phyloP scores from a whole-genome alignment of 2,329 filamentous ascomycete genomes.

The Penicillium verrucosum region DNA sequence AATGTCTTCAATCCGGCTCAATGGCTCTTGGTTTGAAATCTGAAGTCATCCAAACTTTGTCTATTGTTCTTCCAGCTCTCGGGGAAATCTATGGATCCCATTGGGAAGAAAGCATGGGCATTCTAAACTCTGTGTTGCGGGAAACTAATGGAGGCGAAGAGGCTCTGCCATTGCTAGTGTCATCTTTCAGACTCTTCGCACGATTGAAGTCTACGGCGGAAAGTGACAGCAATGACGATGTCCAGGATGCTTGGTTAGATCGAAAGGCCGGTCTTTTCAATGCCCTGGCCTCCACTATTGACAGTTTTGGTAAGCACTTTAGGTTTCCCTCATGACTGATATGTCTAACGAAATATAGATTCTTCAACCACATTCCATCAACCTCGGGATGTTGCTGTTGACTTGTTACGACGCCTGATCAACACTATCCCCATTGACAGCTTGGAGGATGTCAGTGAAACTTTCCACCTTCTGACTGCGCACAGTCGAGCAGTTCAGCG shows the following conservation, averaged over 20 bases:
- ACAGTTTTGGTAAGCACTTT: conserved; percentile 37
- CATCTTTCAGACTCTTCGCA: conserved; percentile 68
- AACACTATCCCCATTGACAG: conserved; percentile 60
- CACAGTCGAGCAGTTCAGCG: conserved; percentile 73
- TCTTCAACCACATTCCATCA: conserved; percentile 56
- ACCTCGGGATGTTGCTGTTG: conserved; percentile 71
- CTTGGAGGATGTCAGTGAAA: conserved; percentile 61
- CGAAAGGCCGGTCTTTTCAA: conserved; percentile 60
- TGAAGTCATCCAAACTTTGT: conserved; percentile 45
- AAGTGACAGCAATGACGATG: conserved; percentile 78
- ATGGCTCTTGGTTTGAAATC: conserved; percentile 39
- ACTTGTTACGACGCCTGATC: conserved; percentile 67
- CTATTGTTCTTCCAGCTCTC: conserved; percentile 66
- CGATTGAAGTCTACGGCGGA: conserved; percentile 57
- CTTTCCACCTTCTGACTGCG: conserved; percentile 74
- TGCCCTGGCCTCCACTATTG: conserved; percentile 43
- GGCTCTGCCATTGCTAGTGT: conserved; percentile 62
- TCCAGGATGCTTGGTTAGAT: conserved; percentile 69
- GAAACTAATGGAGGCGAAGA: conserved; percentile 48
- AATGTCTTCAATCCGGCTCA: conserved; percentile 64
- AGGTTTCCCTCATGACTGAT: not conserved
- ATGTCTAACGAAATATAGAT: conserved; percentile 30
- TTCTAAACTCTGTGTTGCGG: conserved; percentile 59
- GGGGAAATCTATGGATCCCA: conserved; percentile 82
- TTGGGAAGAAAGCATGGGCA: conserved; percentile 67